These are phyloP conservation scores for Leccinum pachyderme DNA, from an alignment of 1,284 basidiomycete species.

Conservation along the genomic window DNA sequence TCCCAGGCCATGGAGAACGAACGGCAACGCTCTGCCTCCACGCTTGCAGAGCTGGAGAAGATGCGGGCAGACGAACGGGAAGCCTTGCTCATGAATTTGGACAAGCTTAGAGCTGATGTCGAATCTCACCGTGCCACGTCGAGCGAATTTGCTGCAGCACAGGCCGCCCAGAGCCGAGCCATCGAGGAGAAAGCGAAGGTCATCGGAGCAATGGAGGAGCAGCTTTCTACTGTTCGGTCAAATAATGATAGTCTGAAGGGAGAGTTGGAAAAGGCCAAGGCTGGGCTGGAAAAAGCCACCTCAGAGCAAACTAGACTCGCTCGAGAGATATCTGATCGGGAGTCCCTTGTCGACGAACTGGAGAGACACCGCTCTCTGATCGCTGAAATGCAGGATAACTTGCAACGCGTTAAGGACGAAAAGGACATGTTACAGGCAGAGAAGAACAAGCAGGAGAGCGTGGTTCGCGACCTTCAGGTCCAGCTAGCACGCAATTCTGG, in stretches of 20 bases:
- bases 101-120: constrained; percentile 58
- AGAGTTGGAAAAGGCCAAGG: constrained; percentile 54
- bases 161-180: constrained; percentile 48
- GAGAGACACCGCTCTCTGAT: constrained; percentile 74
- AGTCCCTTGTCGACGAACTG: constrained; percentile 69
- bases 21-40: constrained; percentile 33
- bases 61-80: constrained; percentile 37
- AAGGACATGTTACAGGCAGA: constrained; percentile 75
- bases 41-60: constrained; percentile 35
- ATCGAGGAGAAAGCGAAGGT: constrained; percentile 49
- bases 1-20: constrained; percentile 33
- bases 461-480: constrained; percentile 72
- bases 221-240: constrained; percentile 43
- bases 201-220: constrained; percentile 48
- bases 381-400: constrained; percentile 69
- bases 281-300: constrained; percentile 58
- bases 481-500: constrained; percentile 65
- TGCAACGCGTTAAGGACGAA: constrained; percentile 77
- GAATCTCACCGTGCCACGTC: constrained; percentile 60
- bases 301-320: constrained; percentile 60
- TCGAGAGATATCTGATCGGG: constrained; percentile 70
- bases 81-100: constrained; percentile 49
- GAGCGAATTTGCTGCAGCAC: constrained; percentile 51
- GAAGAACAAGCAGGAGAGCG: constrained; percentile 62
- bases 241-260: constrained; percentile 54